phyloP scores from a whole-genome alignment of 352 stramenopile genomes.

The Phytophthora crassamura region DNA sequence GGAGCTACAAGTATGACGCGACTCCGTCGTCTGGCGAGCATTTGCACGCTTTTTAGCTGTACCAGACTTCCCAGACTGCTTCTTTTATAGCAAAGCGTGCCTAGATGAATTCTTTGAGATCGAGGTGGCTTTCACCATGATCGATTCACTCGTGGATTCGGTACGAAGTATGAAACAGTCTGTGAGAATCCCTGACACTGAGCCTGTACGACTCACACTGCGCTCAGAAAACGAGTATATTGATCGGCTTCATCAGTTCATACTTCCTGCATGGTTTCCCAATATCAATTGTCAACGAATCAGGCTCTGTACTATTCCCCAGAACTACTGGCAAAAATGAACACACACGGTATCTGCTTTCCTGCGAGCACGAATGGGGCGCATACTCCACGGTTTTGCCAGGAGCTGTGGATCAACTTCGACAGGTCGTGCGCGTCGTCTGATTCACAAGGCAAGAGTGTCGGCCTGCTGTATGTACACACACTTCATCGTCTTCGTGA shows the following conservation, averaged over 20 bases:
- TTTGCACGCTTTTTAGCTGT: conserved; percentile 29
- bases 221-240: conserved; percentile 30
- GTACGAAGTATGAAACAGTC: background rate
- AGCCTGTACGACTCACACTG: conserved; percentile 1
- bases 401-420: conserved; percentile 28
- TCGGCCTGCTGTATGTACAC: conserved; percentile 12
- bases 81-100: conserved; percentile 25
- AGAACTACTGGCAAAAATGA: background rate
- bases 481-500: conserved; percentile 1
- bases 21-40: conserved; percentile 34
- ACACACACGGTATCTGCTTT: conserved; percentile 21
- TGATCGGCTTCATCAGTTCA: conserved; percentile 45
- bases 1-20: conserved; percentile 50
- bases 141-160: conserved; percentile 26
- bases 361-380: background rate
- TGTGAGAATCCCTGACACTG: background rate
- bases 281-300: conserved; percentile 32
- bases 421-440: conserved; percentile 3
- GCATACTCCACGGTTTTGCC: conserved; percentile 13
- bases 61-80: conserved; percentile 26
- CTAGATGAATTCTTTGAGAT: conserved; percentile 6
- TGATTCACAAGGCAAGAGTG: background rate
- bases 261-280: conserved; percentile 35
- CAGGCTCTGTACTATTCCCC: conserved; percentile 36
- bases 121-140: conserved; percentile 27